Evolutionary conservation across 2,329 filamentous ascomycete species (phyloP).

Genomic region (Myriosclerotinia curreyana): DNA sequence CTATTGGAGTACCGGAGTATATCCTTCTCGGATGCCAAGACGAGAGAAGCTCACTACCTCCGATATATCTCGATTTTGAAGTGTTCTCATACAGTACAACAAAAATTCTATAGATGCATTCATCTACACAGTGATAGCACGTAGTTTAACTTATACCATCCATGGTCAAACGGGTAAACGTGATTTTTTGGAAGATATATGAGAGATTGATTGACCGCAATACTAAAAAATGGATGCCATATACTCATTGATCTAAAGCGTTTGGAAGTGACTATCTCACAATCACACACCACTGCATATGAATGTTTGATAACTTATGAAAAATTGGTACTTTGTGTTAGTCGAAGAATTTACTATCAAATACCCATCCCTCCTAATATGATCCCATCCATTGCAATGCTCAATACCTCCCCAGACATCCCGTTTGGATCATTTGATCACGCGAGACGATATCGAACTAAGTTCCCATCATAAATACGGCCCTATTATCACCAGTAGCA

Average conservation of each 20-base stretch:
- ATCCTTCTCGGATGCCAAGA: too few species aligned
- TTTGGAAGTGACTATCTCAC: background rate
- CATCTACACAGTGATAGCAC: too few species aligned
- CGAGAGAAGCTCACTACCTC: too few species aligned
- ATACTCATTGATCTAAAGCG: background rate
- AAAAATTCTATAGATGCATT: too few species aligned
- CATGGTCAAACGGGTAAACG: too few species aligned
- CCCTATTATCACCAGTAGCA: slow-evolving; percentile 1
- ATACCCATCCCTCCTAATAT: background rate
- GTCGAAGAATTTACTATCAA: background rate
- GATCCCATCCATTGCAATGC: background rate
- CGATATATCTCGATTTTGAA: too few species aligned
- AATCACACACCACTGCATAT: background rate
- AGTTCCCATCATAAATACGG: slow-evolving; percentile 12
- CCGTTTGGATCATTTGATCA: background rate
- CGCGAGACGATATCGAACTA: background rate
- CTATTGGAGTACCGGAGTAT: too few species aligned
- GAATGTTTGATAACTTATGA: background rate
- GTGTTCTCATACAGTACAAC: too few species aligned
- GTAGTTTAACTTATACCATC: too few species aligned
- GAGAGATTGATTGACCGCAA: too few species aligned
- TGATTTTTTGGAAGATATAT: too few species aligned
- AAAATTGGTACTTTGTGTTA: background rate
- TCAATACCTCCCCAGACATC: background rate
- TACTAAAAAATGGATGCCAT: too few species aligned